These are phyloP conservation scores for Salix purpurea DNA, from an alignment of 345 rosid genomes.

Conservation along the genomic window DNA sequence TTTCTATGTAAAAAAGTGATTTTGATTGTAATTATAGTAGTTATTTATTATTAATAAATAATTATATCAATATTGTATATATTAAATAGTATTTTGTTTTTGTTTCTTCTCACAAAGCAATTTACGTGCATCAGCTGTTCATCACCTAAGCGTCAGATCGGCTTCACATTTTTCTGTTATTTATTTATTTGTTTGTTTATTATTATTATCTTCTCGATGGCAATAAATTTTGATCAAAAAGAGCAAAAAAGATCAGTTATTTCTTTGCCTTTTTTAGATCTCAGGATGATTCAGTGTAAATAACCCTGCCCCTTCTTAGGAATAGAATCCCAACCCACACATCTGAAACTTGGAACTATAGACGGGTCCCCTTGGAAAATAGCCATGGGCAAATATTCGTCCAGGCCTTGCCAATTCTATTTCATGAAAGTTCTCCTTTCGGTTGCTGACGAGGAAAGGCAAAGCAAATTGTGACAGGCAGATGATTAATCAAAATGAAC, in stretches of 20 bases:
- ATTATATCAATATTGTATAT: no score
- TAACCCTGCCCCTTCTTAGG: not conserved
- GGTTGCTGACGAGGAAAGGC: no score
- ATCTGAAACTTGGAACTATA: not conserved
- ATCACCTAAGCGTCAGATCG: not conserved
- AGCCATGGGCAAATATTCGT: not conserved
- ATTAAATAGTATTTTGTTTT: no score
- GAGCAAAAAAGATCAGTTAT: not conserved
- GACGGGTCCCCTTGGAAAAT: not conserved
- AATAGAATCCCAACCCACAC: not conserved
- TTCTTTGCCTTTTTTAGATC: not conserved
- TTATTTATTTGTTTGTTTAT: no score
- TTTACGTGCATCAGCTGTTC: no score
- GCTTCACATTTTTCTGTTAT: not conserved
- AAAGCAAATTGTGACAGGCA: not conserved
- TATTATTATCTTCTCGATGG: not conserved
- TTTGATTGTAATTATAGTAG: no score
- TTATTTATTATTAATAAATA: no score
- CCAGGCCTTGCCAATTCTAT: no score
- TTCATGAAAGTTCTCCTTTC: no score
- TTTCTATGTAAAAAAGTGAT: no score
- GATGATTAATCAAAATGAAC: not conserved
- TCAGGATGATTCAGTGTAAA: not conserved
- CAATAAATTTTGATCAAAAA: not conserved
- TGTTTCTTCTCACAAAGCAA: no score